These are phyloP conservation scores for Telopea speciosissima DNA, from an alignment of 177 flowering plant species.

Conservation along the genomic window DNA sequence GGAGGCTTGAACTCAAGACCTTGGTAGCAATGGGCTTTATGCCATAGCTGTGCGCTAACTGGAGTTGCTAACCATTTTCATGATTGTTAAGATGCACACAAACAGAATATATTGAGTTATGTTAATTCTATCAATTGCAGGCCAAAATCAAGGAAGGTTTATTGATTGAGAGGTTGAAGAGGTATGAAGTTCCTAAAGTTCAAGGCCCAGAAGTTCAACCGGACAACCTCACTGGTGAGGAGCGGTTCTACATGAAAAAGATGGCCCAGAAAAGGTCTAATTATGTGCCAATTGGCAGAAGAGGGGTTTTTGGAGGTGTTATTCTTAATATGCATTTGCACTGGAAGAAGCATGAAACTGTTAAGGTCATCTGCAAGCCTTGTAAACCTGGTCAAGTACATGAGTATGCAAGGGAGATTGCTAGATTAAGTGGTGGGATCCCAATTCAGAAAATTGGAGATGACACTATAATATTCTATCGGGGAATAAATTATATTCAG, in stretches of 20 bases:
- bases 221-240: slow-evolving; percentile 70
- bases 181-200: slow-evolving; percentile 72
- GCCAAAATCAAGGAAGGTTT: slow-evolving; percentile 81
- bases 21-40: too few relatives aligned
- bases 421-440: slow-evolving; percentile 84
- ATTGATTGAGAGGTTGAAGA: slow-evolving; percentile 67
- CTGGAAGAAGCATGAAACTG: slow-evolving; percentile 97
- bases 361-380: slow-evolving; percentile 79
- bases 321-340: slow-evolving; percentile 96
- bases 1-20: too few relatives aligned
- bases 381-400: slow-evolving; percentile 83
- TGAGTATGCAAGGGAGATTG: slow-evolving; percentile 69
- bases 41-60: too few relatives aligned
- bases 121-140: slow-evolving; percentile 27
- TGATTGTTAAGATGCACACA: too few relatives aligned
- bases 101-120: neutral
- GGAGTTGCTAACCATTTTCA: too few relatives aligned
- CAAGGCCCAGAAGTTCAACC: slow-evolving; percentile 72
- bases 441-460: slow-evolving; percentile 73
- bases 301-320: slow-evolving; percentile 92
- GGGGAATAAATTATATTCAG: slow-evolving; percentile 83
- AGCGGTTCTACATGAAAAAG: slow-evolving; percentile 74
- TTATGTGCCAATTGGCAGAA: slow-evolving; percentile 78
- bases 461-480: slow-evolving; percentile 72
- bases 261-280: slow-evolving; percentile 90